Conservation (phyloP, 192 early-diverging fungal genomes). For the Neocallimastix lanati region DNA sequence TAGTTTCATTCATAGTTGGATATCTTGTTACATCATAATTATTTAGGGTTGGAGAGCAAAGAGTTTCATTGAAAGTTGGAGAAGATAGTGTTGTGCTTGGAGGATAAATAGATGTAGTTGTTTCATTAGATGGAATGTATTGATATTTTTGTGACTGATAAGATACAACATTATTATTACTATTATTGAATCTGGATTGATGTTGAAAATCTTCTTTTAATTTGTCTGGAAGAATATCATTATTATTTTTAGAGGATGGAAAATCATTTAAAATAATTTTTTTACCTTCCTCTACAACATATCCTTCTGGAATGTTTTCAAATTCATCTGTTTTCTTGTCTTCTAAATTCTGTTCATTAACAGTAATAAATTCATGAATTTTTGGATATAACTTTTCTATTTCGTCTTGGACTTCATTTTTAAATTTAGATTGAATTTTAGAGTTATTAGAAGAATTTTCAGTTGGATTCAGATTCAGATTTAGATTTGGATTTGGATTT, state of each 20-base stretch:
- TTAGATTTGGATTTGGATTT: neutral
- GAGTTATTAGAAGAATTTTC: neutral
- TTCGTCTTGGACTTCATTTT: neutral
- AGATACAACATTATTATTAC: neutral
- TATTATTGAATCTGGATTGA: too few species aligned
- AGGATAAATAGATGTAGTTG: too few species aligned
- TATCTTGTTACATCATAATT: neutral
- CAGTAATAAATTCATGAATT: neutral
- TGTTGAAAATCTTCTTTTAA: neutral
- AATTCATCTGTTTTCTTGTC: neutral
- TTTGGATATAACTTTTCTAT: neutral
- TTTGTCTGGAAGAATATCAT: neutral
- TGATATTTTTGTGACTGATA: too few species aligned
- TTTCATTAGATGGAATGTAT: too few species aligned
- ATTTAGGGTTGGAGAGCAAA: neutral
- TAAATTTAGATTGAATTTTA: neutral
- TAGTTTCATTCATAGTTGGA: neutral
- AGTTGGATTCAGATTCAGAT: neutral
- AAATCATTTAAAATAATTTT: neutral
- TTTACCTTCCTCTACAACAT: neutral
- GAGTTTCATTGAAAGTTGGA: neutral
- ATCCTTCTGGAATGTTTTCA: neutral
- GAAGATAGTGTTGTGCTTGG: too few species aligned
- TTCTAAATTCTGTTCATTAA: neutral
- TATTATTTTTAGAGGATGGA: neutral